Evolutionary conservation across 176 grass and related monocot genomes (phyloP).

Genomic region (Zoysia japonica): DNA sequence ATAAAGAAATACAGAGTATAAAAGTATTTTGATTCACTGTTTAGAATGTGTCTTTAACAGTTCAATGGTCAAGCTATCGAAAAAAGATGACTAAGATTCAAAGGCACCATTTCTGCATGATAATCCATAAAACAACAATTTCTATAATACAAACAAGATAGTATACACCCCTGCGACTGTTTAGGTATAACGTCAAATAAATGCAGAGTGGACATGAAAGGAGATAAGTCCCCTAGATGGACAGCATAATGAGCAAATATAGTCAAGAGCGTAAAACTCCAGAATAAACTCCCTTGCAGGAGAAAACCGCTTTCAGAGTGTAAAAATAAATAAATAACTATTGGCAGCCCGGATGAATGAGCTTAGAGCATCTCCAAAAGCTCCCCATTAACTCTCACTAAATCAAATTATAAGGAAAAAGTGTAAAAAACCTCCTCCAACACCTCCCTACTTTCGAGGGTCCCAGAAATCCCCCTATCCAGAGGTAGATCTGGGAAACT

Average conservation of each 20-base stretch:
- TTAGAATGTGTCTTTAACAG: not conserved
- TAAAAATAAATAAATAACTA: constrained; percentile 4
- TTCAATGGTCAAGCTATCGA: constrained; percentile 20
- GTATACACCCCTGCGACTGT: not conserved
- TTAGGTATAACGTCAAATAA: constrained; percentile 1
- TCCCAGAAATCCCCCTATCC: no score
- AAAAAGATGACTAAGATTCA: not conserved
- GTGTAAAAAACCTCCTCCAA: no score
- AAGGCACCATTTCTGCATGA: not conserved
- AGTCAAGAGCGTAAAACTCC: not conserved
- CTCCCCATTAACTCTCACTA: no score
- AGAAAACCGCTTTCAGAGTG: not conserved
- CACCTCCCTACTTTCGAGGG: no score
- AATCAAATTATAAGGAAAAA: no score
- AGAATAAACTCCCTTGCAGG: not conserved
- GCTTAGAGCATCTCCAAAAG: no score
- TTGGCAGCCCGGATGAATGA: not conserved
- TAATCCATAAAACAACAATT: constrained; percentile 7
- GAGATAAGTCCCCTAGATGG: not conserved
- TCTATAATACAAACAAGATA: not conserved
- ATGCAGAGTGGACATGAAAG: constrained; percentile 29
- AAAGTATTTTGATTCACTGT: constrained; percentile 8
- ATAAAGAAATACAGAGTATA: not conserved
- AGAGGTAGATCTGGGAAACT: no score
- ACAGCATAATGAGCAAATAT: constrained; percentile 1